Evolutionary conservation across 176 grass and related monocot species (phyloP).

Genomic region (Oryza punctata): DNA sequence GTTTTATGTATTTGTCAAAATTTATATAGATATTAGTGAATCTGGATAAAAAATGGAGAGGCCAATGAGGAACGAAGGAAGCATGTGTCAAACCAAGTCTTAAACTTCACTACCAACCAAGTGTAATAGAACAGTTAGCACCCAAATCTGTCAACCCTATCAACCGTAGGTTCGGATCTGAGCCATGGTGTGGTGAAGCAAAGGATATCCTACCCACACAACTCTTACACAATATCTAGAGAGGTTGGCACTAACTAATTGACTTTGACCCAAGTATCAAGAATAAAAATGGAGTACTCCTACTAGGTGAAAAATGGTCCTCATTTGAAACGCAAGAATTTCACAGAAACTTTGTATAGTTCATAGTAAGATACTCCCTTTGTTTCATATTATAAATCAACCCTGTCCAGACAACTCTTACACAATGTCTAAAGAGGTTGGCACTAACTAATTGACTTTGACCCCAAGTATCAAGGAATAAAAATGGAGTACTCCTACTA

Average conservation of each 20-base stretch:
- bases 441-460: conserved; percentile 1
- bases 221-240: neutral
- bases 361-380: too few species aligned
- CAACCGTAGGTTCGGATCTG: neutral
- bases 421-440: neutral
- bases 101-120: neutral
- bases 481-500: neutral
- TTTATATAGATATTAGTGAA: too few species aligned
- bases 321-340: neutral
- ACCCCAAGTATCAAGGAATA: neutral
- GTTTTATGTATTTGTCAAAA: too few species aligned
- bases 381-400: too few species aligned
- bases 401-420: neutral
- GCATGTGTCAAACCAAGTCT: neutral
- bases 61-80: too few species aligned
- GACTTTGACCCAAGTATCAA: neutral
- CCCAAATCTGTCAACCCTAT: neutral
- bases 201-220: neutral
- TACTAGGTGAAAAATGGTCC: neutral
- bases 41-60: too few species aligned
- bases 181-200: neutral
- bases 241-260: neutral
- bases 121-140: neutral
- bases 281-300: neutral
- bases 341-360: too few species aligned